Evolutionary conservation across 768 basidiomycete species (phyloP).

Genomic region (Boletus bicolor): DNA sequence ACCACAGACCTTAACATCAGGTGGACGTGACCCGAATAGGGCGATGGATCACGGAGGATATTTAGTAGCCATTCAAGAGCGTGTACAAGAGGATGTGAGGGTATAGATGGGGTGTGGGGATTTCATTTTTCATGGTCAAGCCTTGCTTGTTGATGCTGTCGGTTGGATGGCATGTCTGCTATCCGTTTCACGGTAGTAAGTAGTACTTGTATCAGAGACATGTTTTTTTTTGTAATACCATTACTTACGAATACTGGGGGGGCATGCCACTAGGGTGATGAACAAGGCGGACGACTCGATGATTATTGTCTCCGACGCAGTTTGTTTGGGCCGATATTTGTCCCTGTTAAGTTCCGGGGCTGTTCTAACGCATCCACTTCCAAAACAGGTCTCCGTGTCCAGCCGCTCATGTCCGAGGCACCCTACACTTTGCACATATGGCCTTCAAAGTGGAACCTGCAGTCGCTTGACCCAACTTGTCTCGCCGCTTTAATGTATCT

Average conservation of each 20-base stretch:
- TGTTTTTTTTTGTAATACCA: background rate
- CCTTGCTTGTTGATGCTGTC: background rate
- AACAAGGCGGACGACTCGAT: background rate
- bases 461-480: slow-evolving; percentile 65
- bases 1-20: background rate
- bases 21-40: background rate
- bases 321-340: slow-evolving; percentile 9
- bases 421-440: slow-evolving; percentile 54
- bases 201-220: background rate
- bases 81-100: background rate
- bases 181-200: background rate
- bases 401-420: slow-evolving; percentile 19
- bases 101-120: background rate
- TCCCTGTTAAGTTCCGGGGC: slow-evolving; percentile 14
- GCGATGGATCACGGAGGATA: background rate
- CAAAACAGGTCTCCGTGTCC: background rate
- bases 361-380: slow-evolving; percentile 1
- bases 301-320: background rate
- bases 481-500: slow-evolving; percentile 65
- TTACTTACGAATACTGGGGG: background rate
- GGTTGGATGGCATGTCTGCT: background rate
- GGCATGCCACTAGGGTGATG: background rate
- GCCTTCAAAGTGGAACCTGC: slow-evolving; percentile 63
- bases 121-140: background rate
- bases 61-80: background rate